These are phyloP conservation scores for Quercus agrifolia DNA, from an alignment of 306 rosid genomes.

Conservation along the genomic window DNA sequence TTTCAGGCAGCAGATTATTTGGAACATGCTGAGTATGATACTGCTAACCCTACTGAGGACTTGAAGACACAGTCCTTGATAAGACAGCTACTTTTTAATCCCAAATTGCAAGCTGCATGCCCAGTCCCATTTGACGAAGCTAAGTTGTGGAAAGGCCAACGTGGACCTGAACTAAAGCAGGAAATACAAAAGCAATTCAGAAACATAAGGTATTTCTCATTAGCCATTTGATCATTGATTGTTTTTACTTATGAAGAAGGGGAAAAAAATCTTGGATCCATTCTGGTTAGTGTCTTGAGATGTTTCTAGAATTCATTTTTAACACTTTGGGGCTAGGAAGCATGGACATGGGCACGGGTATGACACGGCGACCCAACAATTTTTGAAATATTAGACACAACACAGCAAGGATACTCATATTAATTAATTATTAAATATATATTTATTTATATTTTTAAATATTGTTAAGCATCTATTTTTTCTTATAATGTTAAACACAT, in stretches of 20 bases:
- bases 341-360: too few relatives aligned
- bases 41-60: slow-evolving; percentile 71
- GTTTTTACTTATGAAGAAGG: background rate
- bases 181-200: slow-evolving; percentile 88
- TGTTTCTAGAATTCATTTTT: background rate
- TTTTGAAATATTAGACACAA: too few relatives aligned
- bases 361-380: too few relatives aligned
- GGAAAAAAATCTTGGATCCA: background rate
- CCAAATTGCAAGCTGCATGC: slow-evolving; percentile 90
- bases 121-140: slow-evolving; percentile 98
- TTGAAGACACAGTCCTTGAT: slow-evolving; percentile 78
- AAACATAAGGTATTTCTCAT: slow-evolving; percentile 69
- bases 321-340: background rate
- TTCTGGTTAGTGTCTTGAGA: background rate
- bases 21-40: slow-evolving; percentile 92
- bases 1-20: slow-evolving; percentile 81
- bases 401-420: too few relatives aligned
- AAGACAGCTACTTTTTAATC: slow-evolving; percentile 69
- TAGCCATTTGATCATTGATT: slow-evolving; percentile 5
- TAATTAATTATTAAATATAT: too few relatives aligned
- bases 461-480: too few relatives aligned
- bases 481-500: too few relatives aligned
- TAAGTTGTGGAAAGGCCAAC: slow-evolving; percentile 92
- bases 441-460: too few relatives aligned
- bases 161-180: slow-evolving; percentile 92